Evolutionary conservation across 352 stramenopile genomes (phyloP), one percentile per base, ranked within the genome.

Genomic region (Globisporangium cederbergense): DNA sequence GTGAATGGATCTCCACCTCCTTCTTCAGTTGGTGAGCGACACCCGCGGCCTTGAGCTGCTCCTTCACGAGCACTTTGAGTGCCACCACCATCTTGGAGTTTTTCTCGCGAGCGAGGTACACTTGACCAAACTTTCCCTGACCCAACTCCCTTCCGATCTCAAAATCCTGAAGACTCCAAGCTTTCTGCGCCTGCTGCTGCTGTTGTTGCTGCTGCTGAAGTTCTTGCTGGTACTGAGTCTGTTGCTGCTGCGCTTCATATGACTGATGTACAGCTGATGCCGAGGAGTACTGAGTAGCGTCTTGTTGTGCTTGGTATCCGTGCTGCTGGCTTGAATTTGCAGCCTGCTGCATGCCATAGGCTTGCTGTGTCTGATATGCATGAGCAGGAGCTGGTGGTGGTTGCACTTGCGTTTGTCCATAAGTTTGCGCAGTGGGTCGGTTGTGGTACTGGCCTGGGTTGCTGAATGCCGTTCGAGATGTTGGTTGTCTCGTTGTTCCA

Each of bases 1-100:
- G 84, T 30, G 81, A 95, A 62, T 98, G 92, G 63, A 98, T 94
- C 64, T 97, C 90, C 18, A 97, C 88, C 71, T 98, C 92, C 56
- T 96, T 91, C 42, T 78, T 70, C 2, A 98, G 75, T 54, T 96
- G 89, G 32, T 97, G 79, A 8, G 81, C 75, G 0, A 91, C 83
- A 32, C 83, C 83, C 1, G 79, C 74, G 10, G 74, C 66, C 16
- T 82, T 83, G 10, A 97, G 68, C 50, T 93, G 82, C 16, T 90
- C 79, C 60, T 97, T 97, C n/a, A 94, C 86, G 34, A 97, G 71
- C 60, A 97, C 82, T 66, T 97, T 97, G 30, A 97, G 72, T 30
- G 91, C 91, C n/a, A 97, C 77, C 47, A 89, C 65, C 65, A 79
- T 86, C 30, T 76, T 79, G 14, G 89, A 89, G n/a, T 67, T 66